These are phyloP conservation scores for Epichloe scottii DNA, from an alignment of 2,329 filamentous ascomycete genomes.

Conservation along the genomic window DNA sequence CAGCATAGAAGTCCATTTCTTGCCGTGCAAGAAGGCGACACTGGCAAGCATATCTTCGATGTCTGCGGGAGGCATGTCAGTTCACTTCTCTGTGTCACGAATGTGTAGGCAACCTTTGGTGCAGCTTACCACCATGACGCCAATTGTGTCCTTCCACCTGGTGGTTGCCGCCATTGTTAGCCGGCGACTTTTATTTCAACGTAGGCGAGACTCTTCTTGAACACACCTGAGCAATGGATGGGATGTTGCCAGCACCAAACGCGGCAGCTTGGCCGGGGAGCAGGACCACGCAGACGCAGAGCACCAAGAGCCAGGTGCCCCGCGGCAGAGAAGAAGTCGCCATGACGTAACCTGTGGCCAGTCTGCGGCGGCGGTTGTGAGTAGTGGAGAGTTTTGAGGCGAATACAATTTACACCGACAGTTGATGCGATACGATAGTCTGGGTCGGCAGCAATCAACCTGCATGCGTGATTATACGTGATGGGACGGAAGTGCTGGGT, in stretches of 20 bases:
- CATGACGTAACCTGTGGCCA: constrained; percentile 26
- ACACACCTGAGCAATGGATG: constrained; percentile 42
- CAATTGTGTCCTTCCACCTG: constrained; percentile 57
- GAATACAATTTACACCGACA: background rate
- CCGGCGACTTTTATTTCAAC: background rate
- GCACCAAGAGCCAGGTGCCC: constrained; percentile 38
- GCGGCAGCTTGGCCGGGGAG: constrained; percentile 44
- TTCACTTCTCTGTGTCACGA: background rate
- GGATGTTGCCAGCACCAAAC: constrained; percentile 61
- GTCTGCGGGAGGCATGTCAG: constrained; percentile 31
- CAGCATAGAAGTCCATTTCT: constrained; percentile 74
- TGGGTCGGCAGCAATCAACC: background rate
- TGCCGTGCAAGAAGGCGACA: constrained; percentile 62
- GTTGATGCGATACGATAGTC: background rate
- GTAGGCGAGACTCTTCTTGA: background rate
- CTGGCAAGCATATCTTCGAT: constrained; percentile 75
- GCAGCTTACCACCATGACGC: constrained; percentile 47
- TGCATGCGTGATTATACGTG: background rate
- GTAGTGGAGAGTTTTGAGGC: background rate
- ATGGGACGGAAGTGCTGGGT: background rate
- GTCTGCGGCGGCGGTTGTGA: background rate
- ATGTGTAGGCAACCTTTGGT: background rate
- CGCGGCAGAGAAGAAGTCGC: constrained; percentile 33
- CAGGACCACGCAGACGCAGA: constrained; percentile 41
- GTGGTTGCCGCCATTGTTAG: constrained; percentile 6